Base-by-base conservation (phyloP, 202 grass and related monocot species). In the Eragrostis tef region DNA sequence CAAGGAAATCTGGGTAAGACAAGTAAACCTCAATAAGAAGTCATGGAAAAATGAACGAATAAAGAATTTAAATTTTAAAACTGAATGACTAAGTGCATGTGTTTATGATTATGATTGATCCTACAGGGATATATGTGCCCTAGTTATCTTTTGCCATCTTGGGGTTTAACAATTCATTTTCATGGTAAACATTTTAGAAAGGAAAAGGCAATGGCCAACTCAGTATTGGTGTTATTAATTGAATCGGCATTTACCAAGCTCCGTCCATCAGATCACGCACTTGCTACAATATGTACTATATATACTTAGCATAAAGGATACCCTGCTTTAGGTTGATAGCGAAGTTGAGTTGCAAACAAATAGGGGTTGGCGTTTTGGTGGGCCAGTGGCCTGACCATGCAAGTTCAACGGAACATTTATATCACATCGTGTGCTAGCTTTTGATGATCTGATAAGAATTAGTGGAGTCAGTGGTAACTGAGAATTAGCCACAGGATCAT, bases 311-410 rank as follows among this genome's bases (percentile, higher is more conserved):
- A 67, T 56, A 61, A 27, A 60, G 19, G 39, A 13, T 31, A 31
- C 26, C 22, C n/a, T 69, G 63, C 64, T 78, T 85, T 78, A 75
- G 34, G 0, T 16, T 68, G 71, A 76, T 36, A 68, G 81, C 60
- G 74, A 75, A 47, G 10, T 66, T 45, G 57, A 45, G 70, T 56
- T 75, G 73, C 52, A 60, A 25, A 42, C 43, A 51, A 49, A 43
- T 51, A 29, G 14, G 52, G 41, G 6, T n/a, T 58, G 51, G 26
- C 7, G 20, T 39, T 39, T 39, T 39, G 34, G 34, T 39, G 53
- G 36, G 25, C 20, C 31, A 13, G 8, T 51, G 43, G 39, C 50
- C 15, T 77, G 25, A 39, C 68, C 72, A 39, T 69, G 63, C 27
- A 60, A 68, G 1, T 27, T 25, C 4, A 54, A 51, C 59, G 4